A percentile compares a stretch with the other conserved stretches of the same genome.
Evolutionary conservation across 306 rosid genomes (phyloP).

Genomic region (Cucumis hystrix): DNA sequence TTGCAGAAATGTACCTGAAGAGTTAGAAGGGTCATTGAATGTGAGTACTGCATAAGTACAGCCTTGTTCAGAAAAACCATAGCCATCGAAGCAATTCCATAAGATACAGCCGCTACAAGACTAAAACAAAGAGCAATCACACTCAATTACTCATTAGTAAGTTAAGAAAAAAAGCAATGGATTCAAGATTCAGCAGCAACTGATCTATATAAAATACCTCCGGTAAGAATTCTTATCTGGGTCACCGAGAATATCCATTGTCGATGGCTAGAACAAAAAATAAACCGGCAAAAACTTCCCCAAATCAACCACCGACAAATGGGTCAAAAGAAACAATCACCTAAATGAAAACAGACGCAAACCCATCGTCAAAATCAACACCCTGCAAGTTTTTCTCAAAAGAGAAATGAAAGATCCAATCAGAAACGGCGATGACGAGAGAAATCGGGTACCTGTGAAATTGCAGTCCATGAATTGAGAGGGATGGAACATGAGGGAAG

Average conservation of each 20-base stretch:
- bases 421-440: not conserved
- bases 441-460: not conserved
- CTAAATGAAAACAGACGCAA: not conserved
- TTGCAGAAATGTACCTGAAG: conserved; percentile 40
- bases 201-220: conserved; percentile 22
- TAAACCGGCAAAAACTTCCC: not conserved
- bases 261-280: not conserved
- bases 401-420: not conserved
- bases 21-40: conserved; percentile 84
- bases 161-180: not conserved
- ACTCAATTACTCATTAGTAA: not conserved
- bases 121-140: conserved; percentile 22
- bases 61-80: conserved; percentile 98
- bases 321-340: not conserved
- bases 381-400: not conserved
- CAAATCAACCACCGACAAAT: not conserved
- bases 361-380: not conserved
- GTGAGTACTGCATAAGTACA: conserved; percentile 72
- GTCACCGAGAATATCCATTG: conserved; percentile 61
- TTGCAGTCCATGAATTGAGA: not conserved
- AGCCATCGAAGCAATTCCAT: conserved; percentile 89
- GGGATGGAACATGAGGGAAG: not conserved
- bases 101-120: conserved; percentile 69
- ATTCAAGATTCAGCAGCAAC: not conserved
- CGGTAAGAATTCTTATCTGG: conserved; percentile 25